Evolutionary conservation across 805 yeast species (phyloP).

Genomic region (Huiozyma naganishii): DNA sequence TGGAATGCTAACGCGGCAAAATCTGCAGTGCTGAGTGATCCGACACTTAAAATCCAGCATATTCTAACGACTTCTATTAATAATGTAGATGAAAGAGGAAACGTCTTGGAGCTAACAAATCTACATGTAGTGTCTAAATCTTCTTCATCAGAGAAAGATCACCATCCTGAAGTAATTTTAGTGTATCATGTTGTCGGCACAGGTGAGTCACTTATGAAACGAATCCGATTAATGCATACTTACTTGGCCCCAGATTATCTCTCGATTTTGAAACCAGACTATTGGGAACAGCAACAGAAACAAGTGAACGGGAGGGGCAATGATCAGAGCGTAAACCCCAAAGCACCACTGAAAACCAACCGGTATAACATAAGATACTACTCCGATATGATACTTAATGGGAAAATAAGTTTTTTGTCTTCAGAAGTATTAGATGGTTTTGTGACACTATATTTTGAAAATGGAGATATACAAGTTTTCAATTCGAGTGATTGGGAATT

Average conservation of each 20-base stretch:
- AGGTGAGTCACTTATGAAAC: constrained; percentile 17
- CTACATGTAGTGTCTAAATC: constrained; percentile 20
- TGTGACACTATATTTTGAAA: constrained; percentile 16
- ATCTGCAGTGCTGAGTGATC: constrained; percentile 22
- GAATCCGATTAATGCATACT: constrained; percentile 15
- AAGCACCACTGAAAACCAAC: constrained; percentile 9
- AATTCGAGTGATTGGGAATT: constrained; percentile 20
- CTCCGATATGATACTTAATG: constrained; percentile 9
- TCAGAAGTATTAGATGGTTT: constrained; percentile 22
- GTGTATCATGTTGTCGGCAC: constrained; percentile 17
- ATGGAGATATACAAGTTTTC: constrained; percentile 16
- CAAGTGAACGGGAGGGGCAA: neutral
- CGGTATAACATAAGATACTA: constrained; percentile 11
- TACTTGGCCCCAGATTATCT: constrained; percentile 16
- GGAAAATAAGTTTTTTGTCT: constrained; percentile 13
- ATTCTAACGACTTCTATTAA: constrained; percentile 18
- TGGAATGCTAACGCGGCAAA: constrained; percentile 24
- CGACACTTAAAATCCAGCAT: constrained; percentile 20
- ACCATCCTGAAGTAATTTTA: constrained; percentile 21
- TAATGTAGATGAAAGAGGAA: constrained; percentile 14
- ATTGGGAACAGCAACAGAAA: neutral
- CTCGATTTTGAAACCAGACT: constrained; percentile 8
- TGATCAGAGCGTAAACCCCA: neutral
- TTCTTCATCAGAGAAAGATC: constrained; percentile 18
- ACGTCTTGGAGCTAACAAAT: constrained; percentile 13